Base-by-base conservation (phyloP, 2,329 filamentous ascomycete genomes). In the Monosporascus sp. region DNA sequence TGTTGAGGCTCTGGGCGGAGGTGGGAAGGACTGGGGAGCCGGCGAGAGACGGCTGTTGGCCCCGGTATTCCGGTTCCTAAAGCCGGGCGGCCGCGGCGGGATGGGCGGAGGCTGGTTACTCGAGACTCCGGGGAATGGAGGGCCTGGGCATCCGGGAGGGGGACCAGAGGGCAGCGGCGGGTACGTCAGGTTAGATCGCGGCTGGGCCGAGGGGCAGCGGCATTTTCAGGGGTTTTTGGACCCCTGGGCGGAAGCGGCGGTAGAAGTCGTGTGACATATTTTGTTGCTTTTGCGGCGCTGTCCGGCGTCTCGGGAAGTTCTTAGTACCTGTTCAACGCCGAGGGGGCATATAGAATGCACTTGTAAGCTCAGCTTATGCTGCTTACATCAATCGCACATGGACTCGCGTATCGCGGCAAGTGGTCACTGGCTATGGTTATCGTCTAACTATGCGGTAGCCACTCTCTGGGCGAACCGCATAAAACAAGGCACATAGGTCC, bases 161-260 rank as follows among this genome's bases (percentile, higher is more conserved):
- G 45, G 54, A 8, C 49, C 47, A 39, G 54, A 52, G 20, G 58
- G 56, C 37, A 54, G 57, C 14, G 53, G 55, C 17, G 58, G 54
- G 50, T 52, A 56, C 7, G 24, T 50, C 48, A 51, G 52, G 9
- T 43, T 48, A 31, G 43, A 27, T 44, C 44, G 47, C 22, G 52
- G 43, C 50, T 38, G 31, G 37, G 37, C 22, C 39, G 53, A 47
- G 25, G 20, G 39, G 48, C 46, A 22, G 37, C 24, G 35, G 5
- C 27, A 49, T 53, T 45, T 22, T 17, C 43, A 38, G 27, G 39
- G 54, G 57, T 39, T 31, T 53, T 58, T 35, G 56, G 59, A 37
- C 51, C 59, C 52, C 58, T 53, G 31, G 60, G 58, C 27, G 59
- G 61, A 9, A 61, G 56, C 50, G 55, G 60, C 15, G 58, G 25